These are phyloP conservation scores for Zelonia costaricensis DNA, from an alignment of 208 protist genomes.

Conservation along the genomic window DNA sequence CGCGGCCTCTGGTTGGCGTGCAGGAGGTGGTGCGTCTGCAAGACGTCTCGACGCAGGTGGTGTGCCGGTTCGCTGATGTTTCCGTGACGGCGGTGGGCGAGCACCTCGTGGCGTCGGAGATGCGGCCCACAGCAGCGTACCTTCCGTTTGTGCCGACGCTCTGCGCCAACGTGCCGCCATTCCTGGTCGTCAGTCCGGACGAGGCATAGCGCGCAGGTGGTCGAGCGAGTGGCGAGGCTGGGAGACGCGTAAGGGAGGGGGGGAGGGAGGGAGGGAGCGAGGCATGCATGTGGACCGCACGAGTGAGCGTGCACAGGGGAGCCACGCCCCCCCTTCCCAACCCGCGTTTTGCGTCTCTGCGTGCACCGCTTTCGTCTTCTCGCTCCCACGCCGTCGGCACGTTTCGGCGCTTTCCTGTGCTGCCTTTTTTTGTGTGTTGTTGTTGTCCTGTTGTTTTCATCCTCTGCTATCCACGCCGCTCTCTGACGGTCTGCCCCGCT, in stretches of 20 bases:
- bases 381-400: too few species aligned
- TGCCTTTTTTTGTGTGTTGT: too few species aligned
- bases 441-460: too few species aligned
- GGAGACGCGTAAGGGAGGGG: not conserved
- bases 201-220: constrained; percentile 7
- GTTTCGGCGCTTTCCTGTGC: too few species aligned
- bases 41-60: not conserved
- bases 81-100: constrained; percentile 48
- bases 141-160: constrained; percentile 60
- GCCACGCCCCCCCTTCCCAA: too few species aligned
- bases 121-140: constrained; percentile 39
- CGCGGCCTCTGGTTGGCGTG: not conserved
- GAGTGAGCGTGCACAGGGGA: too few species aligned
- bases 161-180: constrained; percentile 57
- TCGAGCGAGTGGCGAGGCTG: not conserved
- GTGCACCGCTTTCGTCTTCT: too few species aligned
- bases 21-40: not conserved
- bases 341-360: too few species aligned
- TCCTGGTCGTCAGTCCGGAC: constrained; percentile 48
- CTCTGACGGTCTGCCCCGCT: too few species aligned
- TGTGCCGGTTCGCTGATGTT: constrained; percentile 40
- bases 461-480: too few species aligned
- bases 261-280: too few species aligned
- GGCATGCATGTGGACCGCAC: too few species aligned
- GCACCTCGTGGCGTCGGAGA: constrained; percentile 68